phyloP scores from a whole-genome alignment of 176 grass and related monocot genomes.

The Thinopyrum elongatum region DNA sequence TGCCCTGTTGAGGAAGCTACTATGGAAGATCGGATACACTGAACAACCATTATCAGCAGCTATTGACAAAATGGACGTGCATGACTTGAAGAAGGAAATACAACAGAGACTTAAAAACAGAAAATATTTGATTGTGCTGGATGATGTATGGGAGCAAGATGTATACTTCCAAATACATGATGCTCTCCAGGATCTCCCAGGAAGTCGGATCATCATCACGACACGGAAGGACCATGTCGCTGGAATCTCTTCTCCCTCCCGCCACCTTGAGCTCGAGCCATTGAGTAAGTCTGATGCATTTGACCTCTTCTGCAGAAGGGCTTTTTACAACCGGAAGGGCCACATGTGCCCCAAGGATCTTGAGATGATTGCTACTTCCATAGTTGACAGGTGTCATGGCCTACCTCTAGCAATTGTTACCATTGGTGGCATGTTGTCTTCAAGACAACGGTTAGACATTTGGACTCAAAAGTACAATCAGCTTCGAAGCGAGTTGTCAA shows the following conservation, averaged over 20 bases:
- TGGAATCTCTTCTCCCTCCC: slow-evolving; percentile 14
- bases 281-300: neutral
- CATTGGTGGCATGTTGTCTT: slow-evolving; percentile 50
- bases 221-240: slow-evolving; percentile 51
- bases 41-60: neutral
- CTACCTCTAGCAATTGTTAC: slow-evolving; percentile 41
- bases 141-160: slow-evolving; percentile 68
- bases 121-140: slow-evolving; percentile 66
- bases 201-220: slow-evolving; percentile 53
- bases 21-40: slow-evolving; percentile 23
- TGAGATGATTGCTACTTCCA: slow-evolving; percentile 23
- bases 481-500: slow-evolving; percentile 35
- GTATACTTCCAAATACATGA: slow-evolving; percentile 44
- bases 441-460: neutral
- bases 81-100: slow-evolving; percentile 44
- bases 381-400: slow-evolving; percentile 57
- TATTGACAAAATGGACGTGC: slow-evolving; percentile 27
- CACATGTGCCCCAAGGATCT: slow-evolving; percentile 38
- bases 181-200: slow-evolving; percentile 26
- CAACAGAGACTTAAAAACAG: neutral
- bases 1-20: slow-evolving; percentile 24
- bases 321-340: slow-evolving; percentile 27
- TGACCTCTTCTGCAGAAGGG: slow-evolving; percentile 41
- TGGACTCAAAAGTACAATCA: slow-evolving; percentile 57
- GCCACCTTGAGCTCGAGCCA: slow-evolving; percentile 19